A percentile compares a stretch with the other conserved stretches of the same genome.
phyloP scores from a whole-genome alignment of 345 rosid genomes.

The Trapa bicornis region DNA sequence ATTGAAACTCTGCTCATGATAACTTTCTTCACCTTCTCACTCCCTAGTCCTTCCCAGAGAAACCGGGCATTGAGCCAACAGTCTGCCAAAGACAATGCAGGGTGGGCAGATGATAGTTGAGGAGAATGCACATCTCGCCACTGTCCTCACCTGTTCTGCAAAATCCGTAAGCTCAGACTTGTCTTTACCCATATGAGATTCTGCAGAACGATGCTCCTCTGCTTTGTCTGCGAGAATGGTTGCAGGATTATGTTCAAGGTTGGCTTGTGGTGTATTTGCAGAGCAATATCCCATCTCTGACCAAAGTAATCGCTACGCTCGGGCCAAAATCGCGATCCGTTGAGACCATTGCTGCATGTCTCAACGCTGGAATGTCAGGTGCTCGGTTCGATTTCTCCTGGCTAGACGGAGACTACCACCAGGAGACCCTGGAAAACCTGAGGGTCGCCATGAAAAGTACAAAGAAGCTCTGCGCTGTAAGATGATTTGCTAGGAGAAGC shows the following conservation, averaged over 20 bases:
- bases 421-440: slow-evolving; percentile 29
- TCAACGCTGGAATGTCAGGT: slow-evolving; percentile 30
- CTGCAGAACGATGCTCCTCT: not conserved
- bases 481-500: slow-evolving; percentile 2
- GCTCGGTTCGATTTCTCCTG: slow-evolving; percentile 30
- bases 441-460: slow-evolving; percentile 18
- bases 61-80: not conserved
- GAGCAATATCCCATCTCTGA: slow-evolving; percentile 20
- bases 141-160: slow-evolving; percentile 14
- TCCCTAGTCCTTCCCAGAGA: not conserved
- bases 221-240: not conserved
- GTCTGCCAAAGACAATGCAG: slow-evolving; percentile 8
- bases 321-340: slow-evolving; percentile 26
- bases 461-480: slow-evolving; percentile 29
- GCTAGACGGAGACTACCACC: slow-evolving; percentile 27
- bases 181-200: not conserved
- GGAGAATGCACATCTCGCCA: slow-evolving; percentile 13
- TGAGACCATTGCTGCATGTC: slow-evolving; percentile 22
- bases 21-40: not conserved
- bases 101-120: slow-evolving; percentile 16
- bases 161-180: slow-evolving; percentile 10
- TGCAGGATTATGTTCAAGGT: not conserved
- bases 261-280: not conserved
- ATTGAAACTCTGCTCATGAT: not conserved
- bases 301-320: slow-evolving; percentile 27